Conservation (phyloP, 2,329 filamentous ascomycete species). For the Talaromyces sp. region DNA sequence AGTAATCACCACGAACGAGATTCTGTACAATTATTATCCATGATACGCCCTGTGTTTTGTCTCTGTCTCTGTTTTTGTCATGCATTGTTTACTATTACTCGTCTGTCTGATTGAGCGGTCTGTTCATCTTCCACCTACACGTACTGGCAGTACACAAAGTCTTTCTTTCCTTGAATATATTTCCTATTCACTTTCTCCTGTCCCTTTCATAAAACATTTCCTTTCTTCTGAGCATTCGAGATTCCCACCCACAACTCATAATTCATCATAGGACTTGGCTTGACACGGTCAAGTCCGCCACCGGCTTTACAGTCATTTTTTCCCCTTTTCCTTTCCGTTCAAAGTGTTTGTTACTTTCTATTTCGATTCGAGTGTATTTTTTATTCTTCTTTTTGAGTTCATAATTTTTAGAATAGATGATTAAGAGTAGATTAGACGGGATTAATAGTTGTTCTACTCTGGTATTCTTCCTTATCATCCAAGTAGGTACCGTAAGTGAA, state of each 20-base stretch:
- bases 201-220: background rate
- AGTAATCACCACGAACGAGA: background rate
- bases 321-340: background rate
- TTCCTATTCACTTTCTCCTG: background rate
- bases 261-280: background rate
- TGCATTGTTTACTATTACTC: constrained; percentile 7
- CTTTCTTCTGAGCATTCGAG: background rate
- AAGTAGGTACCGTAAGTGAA: no score
- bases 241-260: background rate
- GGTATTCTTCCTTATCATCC: no score
- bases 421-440: background rate
- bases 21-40: constrained; percentile 15
- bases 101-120: background rate
- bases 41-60: constrained; percentile 5
- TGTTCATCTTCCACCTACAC: background rate
- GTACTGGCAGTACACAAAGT: constrained; percentile 1
- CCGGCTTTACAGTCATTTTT: background rate
- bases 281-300: background rate
- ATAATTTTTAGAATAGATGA: background rate
- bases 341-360: background rate
- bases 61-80: background rate
- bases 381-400: background rate
- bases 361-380: constrained; percentile 6
- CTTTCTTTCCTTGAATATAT: constrained; percentile 16
- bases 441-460: background rate